Percentiles rank a stretch among this genome's conserved stretches.
Conservation (phyloP, 371 early-diverging fungal genomes). For the Mortierella sp. region DNA sequence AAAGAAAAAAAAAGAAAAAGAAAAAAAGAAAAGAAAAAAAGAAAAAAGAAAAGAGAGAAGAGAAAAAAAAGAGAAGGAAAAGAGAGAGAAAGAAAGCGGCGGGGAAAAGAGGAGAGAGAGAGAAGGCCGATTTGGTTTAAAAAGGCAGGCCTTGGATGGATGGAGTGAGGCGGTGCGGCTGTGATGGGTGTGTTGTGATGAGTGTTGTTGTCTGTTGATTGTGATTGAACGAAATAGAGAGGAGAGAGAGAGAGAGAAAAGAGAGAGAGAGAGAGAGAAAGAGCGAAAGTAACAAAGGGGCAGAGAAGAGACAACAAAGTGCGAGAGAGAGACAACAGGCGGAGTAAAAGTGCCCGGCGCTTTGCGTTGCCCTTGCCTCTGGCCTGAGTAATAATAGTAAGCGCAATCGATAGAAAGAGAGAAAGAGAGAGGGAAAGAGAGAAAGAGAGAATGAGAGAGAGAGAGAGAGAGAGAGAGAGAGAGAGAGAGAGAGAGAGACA, state of each 20-base stretch:
- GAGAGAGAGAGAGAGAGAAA: neutral
- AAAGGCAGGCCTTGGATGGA: too few species aligned
- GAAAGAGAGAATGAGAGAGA: neutral
- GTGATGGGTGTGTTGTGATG: too few species aligned
- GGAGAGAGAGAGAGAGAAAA: neutral
- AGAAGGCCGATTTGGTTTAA: too few species aligned
- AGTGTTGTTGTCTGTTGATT: too few species aligned
- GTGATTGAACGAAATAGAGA: neutral
- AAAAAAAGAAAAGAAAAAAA: neutral
- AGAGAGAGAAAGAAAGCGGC: neutral
- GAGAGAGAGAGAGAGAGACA: conserved; percentile 6
- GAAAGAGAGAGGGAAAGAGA: too few species aligned
- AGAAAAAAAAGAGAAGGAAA: neutral
- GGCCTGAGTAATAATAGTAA: conserved; percentile 3
- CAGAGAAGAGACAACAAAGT: neutral
- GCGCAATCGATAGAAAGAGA: neutral
- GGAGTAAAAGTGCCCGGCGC: too few species aligned
- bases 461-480: neutral
- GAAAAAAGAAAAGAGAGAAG: neutral
- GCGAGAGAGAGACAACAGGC: neutral
- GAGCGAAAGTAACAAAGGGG: neutral
- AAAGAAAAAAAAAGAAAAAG: neutral
- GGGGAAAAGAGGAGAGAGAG: neutral
- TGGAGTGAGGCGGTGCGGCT: too few species aligned
- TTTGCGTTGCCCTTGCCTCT: too few species aligned